phyloP scores from a whole-genome alignment of 2,329 filamentous ascomycete species.

The Corynespora cassiicola region DNA sequence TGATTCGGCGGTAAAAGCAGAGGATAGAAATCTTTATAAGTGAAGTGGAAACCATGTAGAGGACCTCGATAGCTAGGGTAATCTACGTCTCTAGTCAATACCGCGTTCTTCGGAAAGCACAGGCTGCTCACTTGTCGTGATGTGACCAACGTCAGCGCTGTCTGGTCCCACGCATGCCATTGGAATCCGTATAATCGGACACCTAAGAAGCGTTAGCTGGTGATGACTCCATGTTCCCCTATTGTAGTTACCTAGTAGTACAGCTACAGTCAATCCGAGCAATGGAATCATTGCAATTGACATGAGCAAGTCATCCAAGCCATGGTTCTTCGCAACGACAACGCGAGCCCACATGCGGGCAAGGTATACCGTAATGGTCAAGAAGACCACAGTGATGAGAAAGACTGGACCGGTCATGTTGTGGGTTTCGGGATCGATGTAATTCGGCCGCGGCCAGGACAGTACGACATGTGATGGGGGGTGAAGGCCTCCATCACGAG shows the following conservation, averaged over 20 bases:
- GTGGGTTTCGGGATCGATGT: conserved; percentile 53
- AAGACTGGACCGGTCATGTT: conserved; percentile 52
- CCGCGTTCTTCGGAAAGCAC: not conserved
- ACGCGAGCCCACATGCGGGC: conserved; percentile 57
- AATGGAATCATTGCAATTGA: conserved; percentile 49
- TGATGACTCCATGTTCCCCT: too few species aligned
- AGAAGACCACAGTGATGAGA: conserved; percentile 46
- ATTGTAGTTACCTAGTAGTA: conserved; percentile 29
- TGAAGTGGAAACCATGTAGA: conserved; percentile 35
- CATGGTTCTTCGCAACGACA: conserved; percentile 52
- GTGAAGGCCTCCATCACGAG: conserved; percentile 34
- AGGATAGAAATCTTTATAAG: conserved; percentile 43
- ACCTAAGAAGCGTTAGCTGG: conserved; percentile 25
- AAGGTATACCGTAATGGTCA: conserved; percentile 49
- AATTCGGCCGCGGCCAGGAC: conserved; percentile 57
- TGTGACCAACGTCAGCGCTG: conserved; percentile 21
- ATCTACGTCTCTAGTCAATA: conserved; percentile 24
- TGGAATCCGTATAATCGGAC: conserved; percentile 37
- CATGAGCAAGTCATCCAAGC: conserved; percentile 56
- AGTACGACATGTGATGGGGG: conserved; percentile 51
- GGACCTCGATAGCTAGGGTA: conserved; percentile 36
- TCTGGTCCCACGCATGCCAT: conserved; percentile 43
- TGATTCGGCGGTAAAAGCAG: conserved; percentile 52
- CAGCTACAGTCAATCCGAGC: conserved; percentile 36
- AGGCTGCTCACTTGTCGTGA: conserved; percentile 26